Conservation (phyloP, 2,329 filamentous ascomycete genomes). For the Chrysosporium queenslandicum region DNA sequence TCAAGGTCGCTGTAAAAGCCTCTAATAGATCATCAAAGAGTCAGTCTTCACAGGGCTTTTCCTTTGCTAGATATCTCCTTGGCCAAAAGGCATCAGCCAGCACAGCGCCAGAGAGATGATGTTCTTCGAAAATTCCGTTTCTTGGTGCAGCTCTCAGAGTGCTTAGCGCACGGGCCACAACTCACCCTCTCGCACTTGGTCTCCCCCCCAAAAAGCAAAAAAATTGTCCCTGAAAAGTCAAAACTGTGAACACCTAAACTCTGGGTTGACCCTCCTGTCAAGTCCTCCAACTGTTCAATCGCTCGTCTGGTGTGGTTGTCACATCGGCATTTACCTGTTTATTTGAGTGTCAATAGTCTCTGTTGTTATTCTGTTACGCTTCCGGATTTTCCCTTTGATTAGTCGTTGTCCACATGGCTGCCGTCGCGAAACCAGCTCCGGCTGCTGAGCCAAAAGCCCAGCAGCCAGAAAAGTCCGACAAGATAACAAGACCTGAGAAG, state of each 20-base stretch:
- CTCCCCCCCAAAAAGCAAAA: conserved; percentile 1
- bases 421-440: conserved; percentile 23
- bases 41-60: neutral
- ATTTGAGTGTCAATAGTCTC: neutral
- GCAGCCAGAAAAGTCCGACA: conserved; percentile 8
- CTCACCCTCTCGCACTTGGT: conserved; percentile 4
- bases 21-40: neutral
- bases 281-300: neutral
- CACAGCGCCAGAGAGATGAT: conserved; percentile 2
- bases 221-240: conserved; percentile 11
- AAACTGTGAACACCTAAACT: conserved; percentile 10
- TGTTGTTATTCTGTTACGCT: neutral
- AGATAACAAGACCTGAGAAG: conserved; percentile 58
- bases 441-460: conserved; percentile 31
- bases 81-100: neutral
- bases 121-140: conserved; percentile 26
- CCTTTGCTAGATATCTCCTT: neutral
- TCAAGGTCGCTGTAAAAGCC: neutral
- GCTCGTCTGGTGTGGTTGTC: neutral
- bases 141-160: conserved; percentile 3
- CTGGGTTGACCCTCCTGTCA: neutral
- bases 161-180: conserved; percentile 24
- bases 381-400: conserved; percentile 1
- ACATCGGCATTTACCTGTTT: neutral
- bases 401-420: conserved; percentile 34